These are phyloP conservation scores for Penicillium atrosanguineum DNA, from an alignment of 495 filamentous ascomycete species.

Conservation along the genomic window DNA sequence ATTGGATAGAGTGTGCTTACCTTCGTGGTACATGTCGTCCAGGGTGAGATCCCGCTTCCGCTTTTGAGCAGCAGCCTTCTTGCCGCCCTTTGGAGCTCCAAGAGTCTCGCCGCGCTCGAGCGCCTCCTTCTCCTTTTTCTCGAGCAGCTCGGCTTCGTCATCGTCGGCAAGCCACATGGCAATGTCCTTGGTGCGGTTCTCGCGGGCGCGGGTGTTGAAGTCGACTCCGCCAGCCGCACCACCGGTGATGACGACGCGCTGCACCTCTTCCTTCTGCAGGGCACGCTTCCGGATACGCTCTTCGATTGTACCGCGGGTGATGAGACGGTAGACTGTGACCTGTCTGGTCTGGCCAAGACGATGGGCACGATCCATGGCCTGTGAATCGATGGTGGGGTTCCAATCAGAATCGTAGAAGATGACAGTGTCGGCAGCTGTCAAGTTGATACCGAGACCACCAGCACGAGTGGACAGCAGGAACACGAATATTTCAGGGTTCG, in stretches of 20 bases:
- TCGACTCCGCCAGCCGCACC: constrained; percentile 81
- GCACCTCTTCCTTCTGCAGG: constrained; percentile 97
- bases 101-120: constrained; percentile 53
- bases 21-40: constrained; percentile 98
- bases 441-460: constrained; percentile 95
- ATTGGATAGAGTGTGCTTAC: constrained; percentile 40
- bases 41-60: constrained; percentile 76
- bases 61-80: constrained; percentile 53
- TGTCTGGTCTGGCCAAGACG: constrained; percentile 95
- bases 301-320: constrained; percentile 95
- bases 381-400: constrained; percentile 98
- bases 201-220: constrained; percentile 86
- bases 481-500: constrained; percentile 86
- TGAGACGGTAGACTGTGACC: constrained; percentile 95
- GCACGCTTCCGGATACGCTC: constrained; percentile 98
- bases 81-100: constrained; percentile 53
- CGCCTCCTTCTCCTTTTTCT: constrained; percentile 82
- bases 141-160: constrained; percentile 87
- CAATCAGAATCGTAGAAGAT: constrained; percentile 99
- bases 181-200: constrained; percentile 93
- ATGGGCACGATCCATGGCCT: constrained; percentile 98
- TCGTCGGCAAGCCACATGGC: constrained; percentile 96
- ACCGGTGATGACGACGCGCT: constrained; percentile 95
- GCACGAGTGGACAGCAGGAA: constrained; percentile 95
- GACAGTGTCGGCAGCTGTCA: constrained; percentile 88